Base-by-base conservation (phyloP, 2,329 filamentous ascomycete genomes). In the Hymenoscyphus fructigenus region DNA sequence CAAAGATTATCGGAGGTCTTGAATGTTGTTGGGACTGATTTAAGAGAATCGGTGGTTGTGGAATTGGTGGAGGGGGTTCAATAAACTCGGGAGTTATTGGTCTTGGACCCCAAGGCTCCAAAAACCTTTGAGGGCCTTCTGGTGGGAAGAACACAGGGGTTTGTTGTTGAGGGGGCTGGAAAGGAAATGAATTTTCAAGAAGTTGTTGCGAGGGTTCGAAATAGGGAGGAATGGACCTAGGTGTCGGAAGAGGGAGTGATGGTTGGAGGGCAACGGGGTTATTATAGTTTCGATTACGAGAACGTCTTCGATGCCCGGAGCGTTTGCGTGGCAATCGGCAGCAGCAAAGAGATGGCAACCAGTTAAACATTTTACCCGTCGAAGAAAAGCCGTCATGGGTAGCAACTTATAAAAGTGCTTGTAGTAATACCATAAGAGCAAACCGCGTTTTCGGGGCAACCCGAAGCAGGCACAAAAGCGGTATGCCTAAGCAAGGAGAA, bases 341-440 rank as follows among this genome's bases (percentile, higher is more conserved):
- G 55, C 55, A 57, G 28, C 23, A 57, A 57, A 57, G 55, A 57
- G 29, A 34, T 57, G 55, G 26, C 26, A 32, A 10, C 55, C 55
- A 57, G 55, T 57, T 57, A 34, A 29, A 57, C 55, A 32, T 57
- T 29, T 34, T 57, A 57, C 26, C 14, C 26, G 55, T 57, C 15
- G 26, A 32, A 12, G 26, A 17, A 32, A 29, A 26, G 28, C 15
- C 28, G 26, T 34, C 26, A 29, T 34, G 26, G 55, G 55, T 57
- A 57, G 26, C 55, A 57, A 57, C 28, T 57, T 57, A 57, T 57
- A 34, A 32, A 34, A 57, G 55, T 20, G 55, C 28, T 34, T 29
- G n/a, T 32, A 34, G 55, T 57, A 32, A 57, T 28, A 57, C 55
- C 55, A 57, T 32, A 20, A 34, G 36, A 57, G 55, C 55, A 57